Conservation (phyloP, 257 asterid species). For the Eucommia ulmoides region DNA sequence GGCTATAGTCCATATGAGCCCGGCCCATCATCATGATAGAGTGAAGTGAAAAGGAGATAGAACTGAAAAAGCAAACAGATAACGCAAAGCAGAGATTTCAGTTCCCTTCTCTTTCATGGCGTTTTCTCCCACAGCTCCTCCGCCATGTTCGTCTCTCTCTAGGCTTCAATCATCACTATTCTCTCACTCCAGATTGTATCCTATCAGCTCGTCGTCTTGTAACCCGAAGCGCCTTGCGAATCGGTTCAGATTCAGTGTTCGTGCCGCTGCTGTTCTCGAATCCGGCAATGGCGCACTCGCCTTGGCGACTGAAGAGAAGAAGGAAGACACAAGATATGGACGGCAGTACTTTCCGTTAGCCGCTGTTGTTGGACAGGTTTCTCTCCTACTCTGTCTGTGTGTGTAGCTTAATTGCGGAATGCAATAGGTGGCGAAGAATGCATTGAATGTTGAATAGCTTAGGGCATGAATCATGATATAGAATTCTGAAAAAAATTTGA, state of each 20-base stretch:
- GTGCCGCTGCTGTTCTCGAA: conserved; percentile 49
- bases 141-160: neutral
- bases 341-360: conserved; percentile 84
- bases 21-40: too few species aligned
- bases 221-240: conserved; percentile 20
- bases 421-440: too few species aligned
- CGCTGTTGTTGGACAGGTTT: conserved; percentile 97
- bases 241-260: conserved; percentile 26
- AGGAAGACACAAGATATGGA: conserved; percentile 36
- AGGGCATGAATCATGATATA: too few species aligned
- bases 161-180: conserved; percentile 14
- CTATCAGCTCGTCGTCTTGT: conserved; percentile 15
- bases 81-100: too few species aligned
- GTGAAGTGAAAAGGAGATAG: too few species aligned
- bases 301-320: conserved; percentile 9
- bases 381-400: neutral
- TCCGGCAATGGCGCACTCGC: conserved; percentile 49
- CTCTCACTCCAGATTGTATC: conserved; percentile 15
- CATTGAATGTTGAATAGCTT: too few species aligned
- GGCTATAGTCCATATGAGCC: too few species aligned
- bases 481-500: too few species aligned
- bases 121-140: neutral
- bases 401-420: too few species aligned
- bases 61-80: too few species aligned
- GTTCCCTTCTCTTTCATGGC: neutral